Conservation (phyloP, 108 stramenopile species). For the Cyclostephanos invisitatus region DNA sequence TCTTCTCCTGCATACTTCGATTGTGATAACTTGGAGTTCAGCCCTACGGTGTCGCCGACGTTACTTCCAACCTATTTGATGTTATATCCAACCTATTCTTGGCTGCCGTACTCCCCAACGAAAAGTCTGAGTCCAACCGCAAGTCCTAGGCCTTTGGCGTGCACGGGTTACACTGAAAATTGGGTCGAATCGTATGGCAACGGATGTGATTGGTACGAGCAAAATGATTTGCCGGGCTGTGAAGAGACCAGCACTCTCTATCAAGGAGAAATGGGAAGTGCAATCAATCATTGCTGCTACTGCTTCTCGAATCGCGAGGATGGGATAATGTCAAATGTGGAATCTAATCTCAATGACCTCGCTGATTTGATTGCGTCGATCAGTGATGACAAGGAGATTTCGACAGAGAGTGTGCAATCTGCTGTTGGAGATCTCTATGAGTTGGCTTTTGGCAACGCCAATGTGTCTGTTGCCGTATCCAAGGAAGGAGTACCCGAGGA, state of each 20-base stretch:
- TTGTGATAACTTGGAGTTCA: slow-evolving; percentile 19
- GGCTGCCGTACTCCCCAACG: no score
- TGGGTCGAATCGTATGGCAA: background rate
- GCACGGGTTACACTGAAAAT: background rate
- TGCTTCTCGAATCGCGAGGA: background rate
- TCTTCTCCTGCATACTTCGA: slow-evolving; percentile 45
- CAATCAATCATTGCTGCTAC: background rate
- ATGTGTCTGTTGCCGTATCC: no score
- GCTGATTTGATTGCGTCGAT: background rate
- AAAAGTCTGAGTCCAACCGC: background rate
- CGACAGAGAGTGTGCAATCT: no score
- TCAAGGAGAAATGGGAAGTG: background rate
- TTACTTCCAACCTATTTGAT: background rate
- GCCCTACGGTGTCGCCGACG: background rate
- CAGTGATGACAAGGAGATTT: no score
- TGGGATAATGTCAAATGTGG: no score
- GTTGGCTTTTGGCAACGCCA: no score
- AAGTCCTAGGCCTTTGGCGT: background rate
- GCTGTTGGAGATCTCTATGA: no score
- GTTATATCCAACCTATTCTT: background rate
- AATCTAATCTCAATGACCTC: no score
- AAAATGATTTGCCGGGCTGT: background rate
- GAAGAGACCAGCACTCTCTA: background rate
- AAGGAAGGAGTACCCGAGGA: no score
- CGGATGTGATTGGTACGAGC: slow-evolving; percentile 10